Base-by-base conservation (phyloP, 176 grass and related monocot species). In the Oropetium thomaeum region DNA sequence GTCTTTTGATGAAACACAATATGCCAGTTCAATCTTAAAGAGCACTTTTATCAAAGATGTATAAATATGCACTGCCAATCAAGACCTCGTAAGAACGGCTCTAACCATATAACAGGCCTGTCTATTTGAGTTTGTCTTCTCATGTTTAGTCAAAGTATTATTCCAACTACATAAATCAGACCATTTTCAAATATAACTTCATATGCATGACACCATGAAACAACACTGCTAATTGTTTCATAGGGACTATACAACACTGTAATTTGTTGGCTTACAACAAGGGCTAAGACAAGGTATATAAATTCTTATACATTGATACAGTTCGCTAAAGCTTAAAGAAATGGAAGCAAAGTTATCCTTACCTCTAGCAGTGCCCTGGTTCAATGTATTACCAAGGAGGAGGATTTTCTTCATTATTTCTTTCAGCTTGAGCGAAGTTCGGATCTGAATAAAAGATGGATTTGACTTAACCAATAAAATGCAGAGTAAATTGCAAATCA, bases 331-430 rank as follows among this genome's bases (percentile, higher is more conserved):
- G 22, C 17, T 68, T 3, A 17, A 67, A 31, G 3, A 43, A 0
- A 39, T 42, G 44, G 42, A 83, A 75, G 63, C 34, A 25, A 29
- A 41, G 37, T 68, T 82, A 31, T 64, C 74, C 44, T 75, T 88
- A 97, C 94, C 94, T 97, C 91, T 91, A 44, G 94, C 90, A 86
- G 90, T 97, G 58, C 94, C 94, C 67, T 91, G 90, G 85, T 97
- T 97, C 71, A 97, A 81, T 1, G 83, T 87, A 85, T 97, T 97
- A 49, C 94, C 94, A 70, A 97, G 95, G 55, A 91, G 86, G 29
- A 97, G 87, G 78, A 97, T 93, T 89, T 87, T 93, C 90, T 91
- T 97, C 95, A 97, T 97, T 58, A 97, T 87, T 74, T 97, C 95
- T 85, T 97, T 97, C 81, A 97, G 81, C 89, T 97, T 97, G 77